Evolutionary conservation across 2,329 filamentous ascomycete species (phyloP).

Genomic region (Thielaviopsis euricoi): DNA sequence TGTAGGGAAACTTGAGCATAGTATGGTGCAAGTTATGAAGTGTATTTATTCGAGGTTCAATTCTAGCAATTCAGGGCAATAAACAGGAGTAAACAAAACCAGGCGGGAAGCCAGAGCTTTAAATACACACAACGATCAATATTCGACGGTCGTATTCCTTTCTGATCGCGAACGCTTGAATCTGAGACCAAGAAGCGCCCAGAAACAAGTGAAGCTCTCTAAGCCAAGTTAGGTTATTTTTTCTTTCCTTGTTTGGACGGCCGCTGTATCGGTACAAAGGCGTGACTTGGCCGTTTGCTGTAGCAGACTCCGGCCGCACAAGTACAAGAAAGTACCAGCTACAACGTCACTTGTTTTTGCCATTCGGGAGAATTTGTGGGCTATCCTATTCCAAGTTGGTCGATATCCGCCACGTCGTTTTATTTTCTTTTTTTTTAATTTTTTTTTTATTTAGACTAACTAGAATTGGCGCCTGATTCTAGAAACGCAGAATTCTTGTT

Average conservation of each 20-base stretch:
- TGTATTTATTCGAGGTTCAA: neutral
- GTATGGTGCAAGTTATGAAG: neutral
- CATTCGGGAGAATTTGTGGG: neutral
- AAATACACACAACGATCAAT: neutral
- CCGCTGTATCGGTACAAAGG: neutral
- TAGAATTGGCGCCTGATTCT: neutral
- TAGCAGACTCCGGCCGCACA: neutral
- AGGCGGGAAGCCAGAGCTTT: neutral
- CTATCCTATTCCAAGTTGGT: too few relatives aligned
- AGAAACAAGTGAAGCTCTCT: neutral
- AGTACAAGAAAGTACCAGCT: neutral
- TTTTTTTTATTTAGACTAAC: too few relatives aligned
- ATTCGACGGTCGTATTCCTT: neutral
- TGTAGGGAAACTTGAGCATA: neutral
- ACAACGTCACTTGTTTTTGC: neutral
- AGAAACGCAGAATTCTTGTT: neutral
- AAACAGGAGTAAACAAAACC: neutral
- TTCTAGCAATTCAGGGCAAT: neutral
- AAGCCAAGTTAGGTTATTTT: neutral
- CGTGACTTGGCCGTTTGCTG: neutral
- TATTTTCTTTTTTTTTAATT: neutral
- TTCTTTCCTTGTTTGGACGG: neutral
- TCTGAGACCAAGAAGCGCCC: neutral
- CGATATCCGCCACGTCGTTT: neutral
- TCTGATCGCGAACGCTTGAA: neutral